Base-by-base conservation (phyloP, 1,139 yeast species). In the Magnusiomyces ingens region DNA sequence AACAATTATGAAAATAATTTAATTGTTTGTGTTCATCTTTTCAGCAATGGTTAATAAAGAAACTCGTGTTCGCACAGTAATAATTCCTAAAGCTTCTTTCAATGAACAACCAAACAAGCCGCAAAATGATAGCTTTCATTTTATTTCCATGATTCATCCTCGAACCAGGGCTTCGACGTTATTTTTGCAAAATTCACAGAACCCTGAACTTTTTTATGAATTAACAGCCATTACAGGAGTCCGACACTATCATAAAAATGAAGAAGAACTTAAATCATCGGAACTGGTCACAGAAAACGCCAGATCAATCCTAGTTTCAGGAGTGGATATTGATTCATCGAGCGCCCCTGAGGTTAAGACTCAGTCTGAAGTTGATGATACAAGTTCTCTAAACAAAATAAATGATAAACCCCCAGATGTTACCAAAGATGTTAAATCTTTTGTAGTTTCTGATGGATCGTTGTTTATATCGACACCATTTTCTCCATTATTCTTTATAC, bases 381-480 rank as follows among this genome's bases (percentile, higher is more conserved):
- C 6, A 17, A 4, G 22, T 19, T 15, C 4, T 11, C 5, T 15
- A 41, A 11, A 17, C 15, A 26, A 15, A 21, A 18, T 17, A 46
- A 5, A 13, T 38, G 49, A 13, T 40, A 21, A 26, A 6, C 19
- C 3, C 15, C 2, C 17, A 40, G 22, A 2, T n/a, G 12, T 2
- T 40, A 22, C 18, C 6, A 17, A 21, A 12, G 40, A 40, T 35
- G 19, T 15, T 11, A 32, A 36, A 5, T 59, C 50, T 8, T 49
- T 50, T 13, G 57, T 58, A 18, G 41, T 53, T 10, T 55, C 62
- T n/a, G 65, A 65, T 43, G 62, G 68, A 3, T 38, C 55, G 10
- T 22, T 71, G 10, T 50, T 59, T n/a, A 62, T 67, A 4, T 63
- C 68, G 6, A 65, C 71, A 2, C 70, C 70, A 6, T 50, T 70